A percentile compares a stretch with the other conserved stretches of the same genome.
Evolutionary conservation across 495 filamentous ascomycete species (phyloP).

Genomic region (Hypoxylon fuscum): DNA sequence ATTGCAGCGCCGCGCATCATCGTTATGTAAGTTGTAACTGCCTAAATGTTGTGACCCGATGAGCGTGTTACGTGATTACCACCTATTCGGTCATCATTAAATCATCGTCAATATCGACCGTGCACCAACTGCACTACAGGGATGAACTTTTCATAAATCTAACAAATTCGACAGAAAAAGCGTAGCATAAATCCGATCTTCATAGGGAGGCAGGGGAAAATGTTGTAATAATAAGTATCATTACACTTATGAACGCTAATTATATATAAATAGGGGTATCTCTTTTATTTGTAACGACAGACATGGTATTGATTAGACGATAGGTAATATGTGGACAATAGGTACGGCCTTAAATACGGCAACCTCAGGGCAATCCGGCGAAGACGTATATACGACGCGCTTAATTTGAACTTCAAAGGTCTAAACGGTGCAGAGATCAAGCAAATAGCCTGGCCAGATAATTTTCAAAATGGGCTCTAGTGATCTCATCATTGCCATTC

Average conservation of each 20-base stretch:
- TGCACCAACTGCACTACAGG: no score
- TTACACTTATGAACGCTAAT: background rate
- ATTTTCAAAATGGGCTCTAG: no score
- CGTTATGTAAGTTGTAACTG: background rate
- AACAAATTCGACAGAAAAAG: no score
- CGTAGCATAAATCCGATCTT: background rate
- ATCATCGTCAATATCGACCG: no score
- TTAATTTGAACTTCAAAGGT: background rate
- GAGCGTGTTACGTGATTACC: no score
- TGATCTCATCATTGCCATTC: no score
- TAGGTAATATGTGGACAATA: background rate
- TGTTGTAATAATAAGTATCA: background rate
- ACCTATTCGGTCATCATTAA: background rate
- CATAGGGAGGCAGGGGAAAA: no score
- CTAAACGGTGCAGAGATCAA: background rate
- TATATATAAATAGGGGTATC: conserved; percentile 3
- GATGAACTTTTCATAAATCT: no score
- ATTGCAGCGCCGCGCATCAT: background rate
- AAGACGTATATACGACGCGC: conserved; percentile 1
- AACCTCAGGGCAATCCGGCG: conserved; percentile 4
- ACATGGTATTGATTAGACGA: conserved; percentile 4
- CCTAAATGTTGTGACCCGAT: no score
- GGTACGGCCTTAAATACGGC: background rate
- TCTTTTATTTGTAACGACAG: conserved; percentile 1
- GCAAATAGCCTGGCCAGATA: no score